phyloP scores from a whole-genome alignment of 768 basidiomycete genomes.

The Termitomyces heimii region DNA sequence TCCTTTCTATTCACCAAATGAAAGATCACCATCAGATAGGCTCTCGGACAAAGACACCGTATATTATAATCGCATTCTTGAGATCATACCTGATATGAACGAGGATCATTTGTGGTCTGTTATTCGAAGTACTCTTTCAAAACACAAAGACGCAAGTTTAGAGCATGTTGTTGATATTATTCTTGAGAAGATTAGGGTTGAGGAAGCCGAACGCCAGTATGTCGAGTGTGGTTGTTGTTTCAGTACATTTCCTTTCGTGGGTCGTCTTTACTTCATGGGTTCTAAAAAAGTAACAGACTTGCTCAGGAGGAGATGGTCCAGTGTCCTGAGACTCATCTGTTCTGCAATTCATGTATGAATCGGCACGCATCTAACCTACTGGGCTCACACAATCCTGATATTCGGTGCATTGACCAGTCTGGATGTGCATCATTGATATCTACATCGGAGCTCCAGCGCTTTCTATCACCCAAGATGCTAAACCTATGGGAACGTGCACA shows the following conservation, averaged over 20 bases:
- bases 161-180: slow-evolving; percentile 53
- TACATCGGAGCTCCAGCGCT: slow-evolving; percentile 59
- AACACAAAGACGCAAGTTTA: slow-evolving; percentile 34
- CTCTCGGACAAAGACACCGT: slow-evolving; percentile 8
- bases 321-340: slow-evolving; percentile 85
- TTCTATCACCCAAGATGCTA: slow-evolving; percentile 62
- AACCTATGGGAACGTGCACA: slow-evolving; percentile 67
- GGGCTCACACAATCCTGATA: slow-evolving; percentile 51
- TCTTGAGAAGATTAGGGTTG: slow-evolving; percentile 46
- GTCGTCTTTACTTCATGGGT: slow-evolving; percentile 19
- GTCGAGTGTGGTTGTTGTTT: slow-evolving; percentile 93
- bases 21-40: background rate
- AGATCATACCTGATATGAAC: slow-evolving; percentile 66
- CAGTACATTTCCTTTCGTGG: slow-evolving; percentile 59
- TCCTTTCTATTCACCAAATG: background rate
- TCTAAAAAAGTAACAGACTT: background rate
- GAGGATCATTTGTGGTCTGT: slow-evolving; percentile 46
- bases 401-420: slow-evolving; percentile 78
- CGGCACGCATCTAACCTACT: slow-evolving; percentile 64
- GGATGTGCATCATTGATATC: slow-evolving; percentile 67
- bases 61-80: slow-evolving; percentile 46
- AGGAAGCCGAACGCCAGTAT: slow-evolving; percentile 26
- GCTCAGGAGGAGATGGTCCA: slow-evolving; percentile 77
- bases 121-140: slow-evolving; percentile 34
- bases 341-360: slow-evolving; percentile 70